Evolutionary conservation across 345 rosid genomes (phyloP).

Genomic region (Theobroma cacao): DNA sequence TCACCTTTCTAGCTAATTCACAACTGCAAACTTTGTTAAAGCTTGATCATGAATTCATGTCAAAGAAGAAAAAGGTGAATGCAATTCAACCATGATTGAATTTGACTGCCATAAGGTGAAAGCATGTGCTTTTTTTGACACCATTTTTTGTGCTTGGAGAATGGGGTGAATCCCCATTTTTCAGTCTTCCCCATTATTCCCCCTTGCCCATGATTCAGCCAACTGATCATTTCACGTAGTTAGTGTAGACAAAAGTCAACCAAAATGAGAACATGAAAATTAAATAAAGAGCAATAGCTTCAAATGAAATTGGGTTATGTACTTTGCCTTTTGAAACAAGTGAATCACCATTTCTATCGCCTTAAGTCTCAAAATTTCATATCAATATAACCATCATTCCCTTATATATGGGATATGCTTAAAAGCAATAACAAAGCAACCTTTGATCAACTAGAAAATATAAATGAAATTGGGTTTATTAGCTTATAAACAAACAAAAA

Average conservation of each 20-base stretch:
- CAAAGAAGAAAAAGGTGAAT: neutral
- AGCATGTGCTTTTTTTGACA: neutral
- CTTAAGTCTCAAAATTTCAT: neutral
- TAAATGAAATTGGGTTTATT: neutral
- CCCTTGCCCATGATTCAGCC: neutral
- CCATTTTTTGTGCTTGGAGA: neutral
- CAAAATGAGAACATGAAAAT: too few relatives aligned
- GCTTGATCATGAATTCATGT: neutral
- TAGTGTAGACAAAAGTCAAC: neutral
- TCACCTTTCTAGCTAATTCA: neutral
- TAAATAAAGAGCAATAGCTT: too few relatives aligned
- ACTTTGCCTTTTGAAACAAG: too few relatives aligned
- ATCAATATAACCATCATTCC: too few relatives aligned
- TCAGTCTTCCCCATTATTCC: neutral
- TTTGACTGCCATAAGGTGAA: neutral
- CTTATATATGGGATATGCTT: neutral
- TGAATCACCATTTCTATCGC: neutral
- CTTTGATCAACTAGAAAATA: neutral
- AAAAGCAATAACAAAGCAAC: neutral
- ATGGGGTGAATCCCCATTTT: neutral
- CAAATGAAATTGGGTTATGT: too few relatives aligned
- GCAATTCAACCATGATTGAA: neutral
- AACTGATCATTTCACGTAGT: neutral
- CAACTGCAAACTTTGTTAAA: neutral
- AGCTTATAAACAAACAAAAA: neutral